Conservation (phyloP, 139 green algal genomes). For the Volvox africanus region DNA sequence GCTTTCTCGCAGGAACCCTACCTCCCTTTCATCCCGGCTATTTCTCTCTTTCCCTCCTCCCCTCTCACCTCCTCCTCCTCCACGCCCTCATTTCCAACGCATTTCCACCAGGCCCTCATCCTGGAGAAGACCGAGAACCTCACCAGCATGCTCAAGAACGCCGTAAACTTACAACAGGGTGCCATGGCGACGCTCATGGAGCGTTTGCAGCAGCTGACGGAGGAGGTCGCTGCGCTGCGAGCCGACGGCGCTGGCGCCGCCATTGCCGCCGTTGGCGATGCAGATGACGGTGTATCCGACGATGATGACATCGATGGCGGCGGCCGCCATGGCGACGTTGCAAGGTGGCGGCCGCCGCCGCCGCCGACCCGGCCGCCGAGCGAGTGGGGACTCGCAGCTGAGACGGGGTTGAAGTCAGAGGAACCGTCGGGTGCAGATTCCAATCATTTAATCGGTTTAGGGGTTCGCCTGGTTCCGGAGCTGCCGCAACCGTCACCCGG, state of each 20-base stretch:
- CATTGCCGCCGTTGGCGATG: neutral
- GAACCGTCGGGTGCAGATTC: neutral
- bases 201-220: neutral
- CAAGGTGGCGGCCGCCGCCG: neutral
- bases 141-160: neutral
- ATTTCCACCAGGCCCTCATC: neutral
- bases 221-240: neutral
- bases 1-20: too few relatives aligned
- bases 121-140: constrained; percentile 21
- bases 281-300: neutral
- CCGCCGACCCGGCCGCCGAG: neutral
- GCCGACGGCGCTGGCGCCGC: neutral
- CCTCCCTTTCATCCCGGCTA: neutral
- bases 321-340: too few relatives aligned
- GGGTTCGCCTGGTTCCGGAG: neutral
- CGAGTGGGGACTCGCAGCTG: neutral
- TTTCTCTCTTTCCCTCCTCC: neutral
- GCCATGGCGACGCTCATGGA: neutral
- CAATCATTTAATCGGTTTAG: neutral
- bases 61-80: neutral
- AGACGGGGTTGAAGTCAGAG: neutral
- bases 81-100: neutral
- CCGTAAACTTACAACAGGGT: neutral
- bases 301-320: neutral
- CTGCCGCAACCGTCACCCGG: neutral